Conservation (phyloP, 495 filamentous ascomycete genomes). For the Talaromyces ruber region DNA sequence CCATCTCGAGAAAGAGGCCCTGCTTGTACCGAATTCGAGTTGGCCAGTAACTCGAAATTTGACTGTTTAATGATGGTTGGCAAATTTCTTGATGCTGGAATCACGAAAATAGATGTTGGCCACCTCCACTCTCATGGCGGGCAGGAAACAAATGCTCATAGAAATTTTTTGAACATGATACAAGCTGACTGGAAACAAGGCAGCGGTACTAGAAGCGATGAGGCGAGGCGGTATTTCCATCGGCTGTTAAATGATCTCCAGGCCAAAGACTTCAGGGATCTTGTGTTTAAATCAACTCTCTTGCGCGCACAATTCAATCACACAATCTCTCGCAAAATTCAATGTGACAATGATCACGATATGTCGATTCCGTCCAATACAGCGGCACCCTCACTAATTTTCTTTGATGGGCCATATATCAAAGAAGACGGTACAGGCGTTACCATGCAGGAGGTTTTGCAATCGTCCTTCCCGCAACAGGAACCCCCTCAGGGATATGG, state of each 20-base stretch:
- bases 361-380: too few relatives aligned
- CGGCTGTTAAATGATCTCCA: neutral
- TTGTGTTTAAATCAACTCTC: neutral
- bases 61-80: constrained; percentile 28
- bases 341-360: neutral
- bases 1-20: constrained; percentile 18
- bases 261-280: neutral
- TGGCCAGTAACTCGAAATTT: constrained; percentile 10
- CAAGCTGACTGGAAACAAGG: constrained; percentile 1
- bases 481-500: neutral
- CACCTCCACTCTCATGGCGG: neutral
- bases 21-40: constrained; percentile 15
- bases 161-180: neutral
- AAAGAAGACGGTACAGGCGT: neutral
- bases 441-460: neutral
- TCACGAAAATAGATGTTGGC: constrained; percentile 22
- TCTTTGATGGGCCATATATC: neutral
- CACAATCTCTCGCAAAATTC: neutral
- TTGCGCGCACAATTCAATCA: neutral
- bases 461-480: neutral
- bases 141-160: neutral
- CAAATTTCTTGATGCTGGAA: constrained; percentile 28
- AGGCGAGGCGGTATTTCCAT: neutral
- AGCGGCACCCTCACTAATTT: neutral
- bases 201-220: neutral